phyloP scores from a whole-genome alignment of 116 monocot species.

The Posidonia oceanica region DNA sequence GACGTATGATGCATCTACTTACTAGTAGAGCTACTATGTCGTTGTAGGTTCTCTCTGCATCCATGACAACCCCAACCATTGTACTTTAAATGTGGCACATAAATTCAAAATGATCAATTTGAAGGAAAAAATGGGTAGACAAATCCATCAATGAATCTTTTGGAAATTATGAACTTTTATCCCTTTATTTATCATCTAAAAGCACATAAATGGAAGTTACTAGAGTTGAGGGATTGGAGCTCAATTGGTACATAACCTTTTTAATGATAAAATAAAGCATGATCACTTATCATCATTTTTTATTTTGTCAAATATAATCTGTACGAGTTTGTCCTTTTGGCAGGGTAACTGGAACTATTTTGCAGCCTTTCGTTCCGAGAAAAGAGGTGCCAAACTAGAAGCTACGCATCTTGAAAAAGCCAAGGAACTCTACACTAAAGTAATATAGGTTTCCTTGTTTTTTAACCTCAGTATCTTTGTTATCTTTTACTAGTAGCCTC shows the following conservation, averaged over 20 bases:
- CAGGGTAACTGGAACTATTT: constrained; percentile 99
- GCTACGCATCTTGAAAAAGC: constrained; percentile 97
- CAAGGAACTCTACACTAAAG: constrained; percentile 81
- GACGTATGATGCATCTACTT: background rate
- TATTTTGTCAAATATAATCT: background rate
- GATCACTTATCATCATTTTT: background rate
- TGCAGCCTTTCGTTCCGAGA: constrained; percentile 79
- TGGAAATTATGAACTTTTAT: no score
- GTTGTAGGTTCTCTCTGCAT: no score
- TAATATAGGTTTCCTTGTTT: constrained; percentile 10
- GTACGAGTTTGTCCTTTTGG: background rate
- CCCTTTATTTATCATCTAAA: no score
- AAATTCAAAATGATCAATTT: no score
- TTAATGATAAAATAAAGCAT: no score
- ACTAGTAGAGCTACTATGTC: background rate
- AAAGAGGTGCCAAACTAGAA: constrained; percentile 81
- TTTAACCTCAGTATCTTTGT: background rate
- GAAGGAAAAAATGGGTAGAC: no score
- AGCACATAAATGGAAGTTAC: no score
- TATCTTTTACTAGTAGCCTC: background rate
- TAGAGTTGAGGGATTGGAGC: no score
- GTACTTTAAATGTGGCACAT: no score
- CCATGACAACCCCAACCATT: no score
- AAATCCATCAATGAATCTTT: no score
- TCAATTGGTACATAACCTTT: no score